Evolutionary conservation across 352 stramenopile genomes (phyloP).

Genomic region (Stramenopiles sp.): DNA sequence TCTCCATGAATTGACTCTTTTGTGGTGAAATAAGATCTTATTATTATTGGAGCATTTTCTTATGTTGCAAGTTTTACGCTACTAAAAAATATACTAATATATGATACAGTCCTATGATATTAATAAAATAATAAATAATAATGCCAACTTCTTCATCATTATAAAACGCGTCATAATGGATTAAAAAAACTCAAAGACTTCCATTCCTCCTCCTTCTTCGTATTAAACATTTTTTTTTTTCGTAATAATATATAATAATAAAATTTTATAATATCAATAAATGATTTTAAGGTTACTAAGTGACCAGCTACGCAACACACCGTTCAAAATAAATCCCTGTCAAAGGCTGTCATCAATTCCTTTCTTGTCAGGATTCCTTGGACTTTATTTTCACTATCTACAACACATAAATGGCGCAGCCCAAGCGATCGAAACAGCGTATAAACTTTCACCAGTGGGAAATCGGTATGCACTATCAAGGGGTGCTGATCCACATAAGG

Average conservation of each 20-base stretch:
- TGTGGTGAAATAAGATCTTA: neutral
- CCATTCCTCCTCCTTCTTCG: no score
- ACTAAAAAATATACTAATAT: neutral
- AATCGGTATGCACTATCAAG: slow-evolving; percentile 81
- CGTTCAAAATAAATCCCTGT: neutral
- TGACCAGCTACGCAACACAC: neutral
- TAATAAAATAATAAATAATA: no score
- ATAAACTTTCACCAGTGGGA: slow-evolving; percentile 81
- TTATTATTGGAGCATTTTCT: neutral
- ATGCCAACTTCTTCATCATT: no score
- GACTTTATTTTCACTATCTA: slow-evolving; percentile 73
- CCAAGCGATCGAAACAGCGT: slow-evolving; percentile 85
- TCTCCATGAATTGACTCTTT: neutral
- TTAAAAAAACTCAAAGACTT: neutral
- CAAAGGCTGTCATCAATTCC: slow-evolving; percentile 30
- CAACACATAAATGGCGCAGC: slow-evolving; percentile 76
- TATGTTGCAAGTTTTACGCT: neutral
- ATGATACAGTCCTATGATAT: no score
- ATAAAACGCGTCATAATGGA: no score
- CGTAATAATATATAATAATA: no score
- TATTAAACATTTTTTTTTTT: no score
- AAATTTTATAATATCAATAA: no score
- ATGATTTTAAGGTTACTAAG: no score
- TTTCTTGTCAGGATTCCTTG: slow-evolving; percentile 56
- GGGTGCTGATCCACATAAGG: slow-evolving; percentile 92